Base-by-base conservation (phyloP, 2,329 filamentous ascomycete species). In the Pleoardoris graminearum region DNA sequence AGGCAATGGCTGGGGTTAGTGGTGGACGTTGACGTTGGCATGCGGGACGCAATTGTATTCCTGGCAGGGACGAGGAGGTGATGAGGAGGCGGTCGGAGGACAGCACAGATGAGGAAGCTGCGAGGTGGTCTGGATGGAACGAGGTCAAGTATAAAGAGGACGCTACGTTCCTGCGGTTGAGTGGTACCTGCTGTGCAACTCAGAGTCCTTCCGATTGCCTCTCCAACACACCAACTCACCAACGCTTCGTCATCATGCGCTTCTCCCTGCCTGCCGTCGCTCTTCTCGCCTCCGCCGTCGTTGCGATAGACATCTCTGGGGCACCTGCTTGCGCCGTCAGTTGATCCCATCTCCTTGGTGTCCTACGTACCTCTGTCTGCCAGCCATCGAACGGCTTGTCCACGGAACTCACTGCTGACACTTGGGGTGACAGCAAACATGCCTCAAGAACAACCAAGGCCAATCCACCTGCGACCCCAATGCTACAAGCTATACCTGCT, bases 191-290 rank as follows among this genome's bases (percentile, higher is more conserved):
- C 25, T 27, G 25, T 10, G 10, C 25, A 10, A 6, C 10, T 10
- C 10, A 6, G 10, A 27, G 6, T 10, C 10, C 10, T 5, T 27
- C 10, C 6, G 10, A 27, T 27, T 27, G 25, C 25, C 25, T 27
- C 25, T 5, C 25, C 25, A 27, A 27, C 25, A 27, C n/a, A n/a
- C n/a, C n/a, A n/a, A n/a, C n/a, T n/a, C n/a, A n/a, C n/a, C n/a
- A n/a, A n/a, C n/a, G n/a, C n/a, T n/a, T n/a, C n/a, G n/a, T n/a
- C 54, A 57, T 19, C 27, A 58, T 58, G 55, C 52, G 45, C 39
- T 58, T 58, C 52, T 54, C 51, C 11, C 22, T 56, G 49, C 7
- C 51, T 7, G 37, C 44, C 16, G 7, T 55, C 12, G 53, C 53
- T 44, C 30, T 55, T 22, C 29, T 54, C 27, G 38, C 47, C 39